Base-by-base conservation (phyloP, 495 filamentous ascomycete species). In the Hyaloscypha variabilis region DNA sequence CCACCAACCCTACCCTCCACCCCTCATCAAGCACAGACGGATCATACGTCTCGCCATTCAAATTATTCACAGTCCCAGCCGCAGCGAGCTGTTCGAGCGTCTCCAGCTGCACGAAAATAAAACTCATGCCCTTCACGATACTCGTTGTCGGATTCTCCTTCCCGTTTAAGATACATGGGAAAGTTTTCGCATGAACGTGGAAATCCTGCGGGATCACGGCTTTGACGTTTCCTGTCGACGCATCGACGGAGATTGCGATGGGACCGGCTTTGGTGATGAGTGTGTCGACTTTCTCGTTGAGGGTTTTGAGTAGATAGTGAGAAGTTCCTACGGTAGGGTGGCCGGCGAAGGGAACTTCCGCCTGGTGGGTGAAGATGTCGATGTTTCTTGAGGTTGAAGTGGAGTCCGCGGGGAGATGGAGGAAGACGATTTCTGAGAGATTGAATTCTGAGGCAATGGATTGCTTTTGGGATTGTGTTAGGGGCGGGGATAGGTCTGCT, bases 341-440 rank as follows among this genome's bases (percentile, higher is more conserved):
- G 10, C 91, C 91, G 0, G 91, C 90, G 68, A 93, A 94, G 3
- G 88, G 86, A 17, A 93, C 72, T 71, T 93, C 90, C 13, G 66
- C 67, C 29, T 79, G 73, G 19, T 79, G 73, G 29, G 86, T 88
- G 80, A 92, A 92, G 76, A 93, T 94, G 75, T 91, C 87, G 71
- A 93, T 86, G 3, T 78, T 66, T 51, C 80, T 76, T 36, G 71
- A 62, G 0, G 69, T 57, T 29, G 64, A 52, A n/a, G 42, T 5
- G 0, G 39, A 52, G 28, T 34, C 72, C 66, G 25, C 64, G 36
- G 17, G 81, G 78, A 64, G 61, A 72, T 92, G 85, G 17, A 95
- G 76, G 76, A 94, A 96, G 59, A 93, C 89, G 1, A 88, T 94
- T 71, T 95, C 92, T 4, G 90, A 92, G 68, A 92, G 82, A 67